Conservation (phyloP, 2,329 filamentous ascomycete species). For the Pseudocercospora musae region DNA sequence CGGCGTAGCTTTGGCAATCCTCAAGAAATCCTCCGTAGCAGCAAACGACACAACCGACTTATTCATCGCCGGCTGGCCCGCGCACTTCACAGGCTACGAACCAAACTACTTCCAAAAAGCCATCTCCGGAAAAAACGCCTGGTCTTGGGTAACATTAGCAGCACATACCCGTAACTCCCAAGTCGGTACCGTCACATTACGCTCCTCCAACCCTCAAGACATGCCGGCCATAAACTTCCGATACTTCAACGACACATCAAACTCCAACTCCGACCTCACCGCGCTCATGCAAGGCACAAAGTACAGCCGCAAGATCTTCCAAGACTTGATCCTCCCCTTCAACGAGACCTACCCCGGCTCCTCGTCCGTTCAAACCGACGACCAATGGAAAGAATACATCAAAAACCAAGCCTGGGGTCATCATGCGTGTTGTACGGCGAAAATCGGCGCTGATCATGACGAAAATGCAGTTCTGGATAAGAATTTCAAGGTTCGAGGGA, state of each 20-base stretch:
- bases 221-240: constrained; percentile 61
- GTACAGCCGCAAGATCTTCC: constrained; percentile 42
- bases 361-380: constrained; percentile 40
- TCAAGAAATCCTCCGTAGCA: constrained; percentile 38
- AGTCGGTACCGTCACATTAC: constrained; percentile 58
- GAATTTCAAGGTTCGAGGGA: constrained; percentile 21
- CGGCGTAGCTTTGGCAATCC: constrained; percentile 52
- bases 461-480: constrained; percentile 55
- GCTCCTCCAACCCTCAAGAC: constrained; percentile 61
- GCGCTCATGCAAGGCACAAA: constrained; percentile 56
- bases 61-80: constrained; percentile 53
- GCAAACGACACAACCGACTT: constrained; percentile 49
- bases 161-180: constrained; percentile 62
- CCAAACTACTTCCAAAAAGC: constrained; percentile 50
- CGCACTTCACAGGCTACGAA: constrained; percentile 54
- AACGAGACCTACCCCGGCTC: constrained; percentile 43
- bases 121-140: constrained; percentile 43
- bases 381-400: constrained; percentile 48
- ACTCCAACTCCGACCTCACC: constrained; percentile 38
- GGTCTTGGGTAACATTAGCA: constrained; percentile 57
- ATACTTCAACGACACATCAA: constrained; percentile 50
- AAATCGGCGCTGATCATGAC: constrained; percentile 55
- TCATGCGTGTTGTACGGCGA: constrained; percentile 54
- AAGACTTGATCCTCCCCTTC: constrained; percentile 40
- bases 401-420: constrained; percentile 54